Base-by-base conservation (phyloP, 495 filamentous ascomycete species). In the Jackrogersella multiformis region DNA sequence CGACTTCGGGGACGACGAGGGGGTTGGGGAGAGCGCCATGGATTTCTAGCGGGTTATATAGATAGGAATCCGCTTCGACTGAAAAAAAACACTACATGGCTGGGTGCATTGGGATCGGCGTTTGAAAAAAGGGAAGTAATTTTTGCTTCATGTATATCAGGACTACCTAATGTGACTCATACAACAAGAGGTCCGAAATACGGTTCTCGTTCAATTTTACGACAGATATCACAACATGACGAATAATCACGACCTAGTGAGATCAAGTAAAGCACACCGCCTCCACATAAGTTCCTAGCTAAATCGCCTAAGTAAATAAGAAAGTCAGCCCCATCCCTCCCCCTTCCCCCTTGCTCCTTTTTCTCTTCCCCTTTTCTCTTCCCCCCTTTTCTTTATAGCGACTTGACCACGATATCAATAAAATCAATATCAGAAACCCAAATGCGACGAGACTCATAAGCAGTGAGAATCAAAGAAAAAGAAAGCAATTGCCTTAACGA, bases 1-100 rank as follows among this genome's bases (percentile, higher is more conserved):
- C 10, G 82, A 81, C 32, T 71, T 58, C 53, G 77, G 73, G 0
- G 80, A 79, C 5, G 81, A 79, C 12, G 82, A 78, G 49, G 82
- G 77, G 0, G 81, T 78, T 16, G 82, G 75, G 24, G 84, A 80
- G 24, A 77, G 69, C n/a, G 76, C 68, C 13, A 73, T 72, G 5
- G 76, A 66, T 44, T 73, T 65, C 35, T 66, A 59, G 24, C 21
- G 7, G 16, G 15, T 1, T 46, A 5, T 10, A 35, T 18, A 2
- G 1, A 52, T 30, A 26, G 24, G 16, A 13, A 32, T 32, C 30
- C 1, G 20, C n/a, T 20, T 59, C 18, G 5, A 49, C 32, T 16
- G n/a, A 52, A 32, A 49, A 49, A 21, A 32, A 49, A 49, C 10
- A 34, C 8, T 34, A 18, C 15, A 6, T 32, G 15, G n/a, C 36